These are phyloP conservation scores for Aspergillus baeticus DNA, from an alignment of 495 filamentous ascomycete species.

Conservation along the genomic window DNA sequence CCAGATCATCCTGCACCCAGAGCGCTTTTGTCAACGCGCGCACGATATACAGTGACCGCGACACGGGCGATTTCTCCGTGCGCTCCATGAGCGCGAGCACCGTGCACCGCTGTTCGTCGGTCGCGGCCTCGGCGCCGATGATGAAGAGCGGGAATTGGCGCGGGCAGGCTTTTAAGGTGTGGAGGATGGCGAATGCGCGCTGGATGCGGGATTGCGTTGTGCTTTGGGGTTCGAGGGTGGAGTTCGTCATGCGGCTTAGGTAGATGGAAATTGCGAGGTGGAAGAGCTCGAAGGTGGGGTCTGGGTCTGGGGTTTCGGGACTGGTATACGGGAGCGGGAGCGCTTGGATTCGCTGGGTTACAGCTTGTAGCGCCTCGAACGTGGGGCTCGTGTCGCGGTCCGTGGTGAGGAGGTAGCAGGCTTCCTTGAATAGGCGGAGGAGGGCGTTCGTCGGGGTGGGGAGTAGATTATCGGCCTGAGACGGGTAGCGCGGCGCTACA, in stretches of 20 bases:
- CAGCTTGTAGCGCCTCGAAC: neutral
- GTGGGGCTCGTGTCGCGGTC: neutral
- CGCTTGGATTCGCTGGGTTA: neutral
- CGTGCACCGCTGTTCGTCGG: slow-evolving; percentile 7
- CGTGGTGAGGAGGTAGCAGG: slow-evolving; percentile 1
- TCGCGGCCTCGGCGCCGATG: slow-evolving; percentile 13
- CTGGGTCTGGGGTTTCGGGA: too few species aligned
- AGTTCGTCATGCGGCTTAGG: slow-evolving; percentile 7
- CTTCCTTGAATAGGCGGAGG: neutral
- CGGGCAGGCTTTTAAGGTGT: neutral
- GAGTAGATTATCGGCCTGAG: too few species aligned
- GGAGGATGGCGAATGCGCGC: slow-evolving; percentile 1
- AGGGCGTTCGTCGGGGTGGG: too few species aligned
- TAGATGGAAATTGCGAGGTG: slow-evolving; percentile 12
- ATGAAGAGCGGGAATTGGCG: slow-evolving; percentile 17
- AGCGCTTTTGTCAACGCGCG: neutral
- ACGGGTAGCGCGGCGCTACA: neutral
- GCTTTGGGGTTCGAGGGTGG: neutral
- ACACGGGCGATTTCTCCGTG: slow-evolving; percentile 5
- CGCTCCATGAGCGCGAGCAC: slow-evolving; percentile 12
- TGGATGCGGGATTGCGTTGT: slow-evolving; percentile 2
- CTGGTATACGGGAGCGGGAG: neutral
- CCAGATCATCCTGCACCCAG: slow-evolving; percentile 21
- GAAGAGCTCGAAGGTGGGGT: slow-evolving; percentile 7
- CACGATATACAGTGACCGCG: slow-evolving; percentile 6